Conservation (phyloP, 2,329 filamentous ascomycete species). For the Daldinia sp. region DNA sequence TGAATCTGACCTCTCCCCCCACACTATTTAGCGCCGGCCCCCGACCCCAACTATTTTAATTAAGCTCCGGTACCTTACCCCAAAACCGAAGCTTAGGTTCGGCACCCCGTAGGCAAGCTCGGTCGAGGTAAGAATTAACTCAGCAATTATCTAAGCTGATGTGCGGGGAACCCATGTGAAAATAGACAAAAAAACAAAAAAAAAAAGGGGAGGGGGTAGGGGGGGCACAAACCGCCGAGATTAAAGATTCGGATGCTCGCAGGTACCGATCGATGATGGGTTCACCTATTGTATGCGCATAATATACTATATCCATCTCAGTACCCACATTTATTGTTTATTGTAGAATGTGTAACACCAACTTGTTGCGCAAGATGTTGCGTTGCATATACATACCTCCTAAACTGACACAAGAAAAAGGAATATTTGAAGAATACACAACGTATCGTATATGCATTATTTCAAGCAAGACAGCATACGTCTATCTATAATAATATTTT, state of each 20-base stretch:
- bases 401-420: constrained; percentile 4
- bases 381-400: too few species aligned
- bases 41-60: constrained; percentile 26
- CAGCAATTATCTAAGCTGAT: constrained; percentile 23
- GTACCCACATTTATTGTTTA: background rate
- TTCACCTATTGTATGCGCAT: background rate
- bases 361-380: background rate
- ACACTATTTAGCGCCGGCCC: background rate
- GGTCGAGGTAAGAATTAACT: constrained; percentile 5
- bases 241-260: constrained; percentile 18
- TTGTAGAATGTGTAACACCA: background rate
- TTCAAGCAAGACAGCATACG: constrained; percentile 25
- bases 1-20: constrained; percentile 5
- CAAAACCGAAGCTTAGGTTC: constrained; percentile 9
- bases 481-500: background rate
- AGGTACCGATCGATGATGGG: constrained; percentile 12
- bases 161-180: constrained; percentile 35
- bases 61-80: constrained; percentile 34
- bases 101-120: constrained; percentile 2
- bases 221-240: constrained; percentile 26
- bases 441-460: constrained; percentile 43
- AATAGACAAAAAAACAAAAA: constrained; percentile 7
- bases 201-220: background rate
- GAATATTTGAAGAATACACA: constrained; percentile 33
- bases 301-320: too few species aligned